Evolutionary conservation across 331 rosid genomes (phyloP).

Genomic region (Malus hybrid): DNA sequence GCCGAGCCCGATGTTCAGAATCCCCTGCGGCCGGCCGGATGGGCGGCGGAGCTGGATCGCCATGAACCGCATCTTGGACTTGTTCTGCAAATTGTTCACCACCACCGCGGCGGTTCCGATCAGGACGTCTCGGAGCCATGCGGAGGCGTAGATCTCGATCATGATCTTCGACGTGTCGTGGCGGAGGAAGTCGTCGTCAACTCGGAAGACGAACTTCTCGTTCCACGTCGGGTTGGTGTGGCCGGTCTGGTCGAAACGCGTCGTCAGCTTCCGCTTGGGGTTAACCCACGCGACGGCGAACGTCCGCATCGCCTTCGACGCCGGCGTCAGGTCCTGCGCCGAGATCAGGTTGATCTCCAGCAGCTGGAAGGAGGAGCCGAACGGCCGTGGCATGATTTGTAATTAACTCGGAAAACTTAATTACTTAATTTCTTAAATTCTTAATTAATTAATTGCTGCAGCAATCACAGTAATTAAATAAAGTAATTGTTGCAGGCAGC

Average conservation of each 20-base stretch:
- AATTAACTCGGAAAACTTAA: neutral
- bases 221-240: constrained; percentile 68
- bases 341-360: constrained; percentile 66
- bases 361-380: constrained; percentile 18
- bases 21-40: constrained; percentile 71
- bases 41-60: constrained; percentile 70
- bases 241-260: constrained; percentile 45
- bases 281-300: constrained; percentile 73
- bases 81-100: constrained; percentile 33
- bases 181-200: constrained; percentile 36
- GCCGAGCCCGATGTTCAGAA: constrained; percentile 53
- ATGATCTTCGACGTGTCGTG: constrained; percentile 34
- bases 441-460: neutral
- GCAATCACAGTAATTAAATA: neutral
- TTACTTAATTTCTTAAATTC: neutral
- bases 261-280: constrained; percentile 47
- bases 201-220: constrained; percentile 71
- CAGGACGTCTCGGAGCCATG: constrained; percentile 46
- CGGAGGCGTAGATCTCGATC: constrained; percentile 49
- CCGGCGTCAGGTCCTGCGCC: constrained; percentile 46
- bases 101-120: constrained; percentile 51
- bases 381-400: neutral
- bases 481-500: neutral
- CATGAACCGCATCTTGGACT: constrained; percentile 40
- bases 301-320: constrained; percentile 39